Base-by-base conservation (phyloP, 73 alveolate genomes). In the Stentor coeruleus region DNA sequence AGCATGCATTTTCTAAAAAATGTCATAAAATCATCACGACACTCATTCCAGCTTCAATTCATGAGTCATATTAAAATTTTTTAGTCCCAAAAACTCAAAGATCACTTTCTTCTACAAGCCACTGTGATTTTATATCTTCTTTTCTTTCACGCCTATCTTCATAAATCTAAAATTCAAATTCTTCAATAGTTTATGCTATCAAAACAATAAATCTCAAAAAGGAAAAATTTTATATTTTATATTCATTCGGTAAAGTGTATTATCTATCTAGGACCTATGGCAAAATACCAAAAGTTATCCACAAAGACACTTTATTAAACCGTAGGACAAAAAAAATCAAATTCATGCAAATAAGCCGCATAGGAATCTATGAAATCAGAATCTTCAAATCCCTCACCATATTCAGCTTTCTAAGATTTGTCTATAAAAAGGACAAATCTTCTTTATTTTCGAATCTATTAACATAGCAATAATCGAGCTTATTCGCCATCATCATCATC, bases 391-490 rank as follows among this genome's bases (percentile, higher is more conserved):
- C 59, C 59, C 57, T 35, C 26, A 84, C 84, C 74, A 77, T 88
- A 11, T 86, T 88, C 4, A 76, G 39, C 15, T 82, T 88, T 3
- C 35, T 76, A 3, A 80, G 81, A 31, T 88, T 84, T 37, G 84
- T 85, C 37, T 57, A 80, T 35, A 86, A 84, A 37, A 35, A 88
- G 15, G 59, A 42, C 4, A 57, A 57, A 49, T 84, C 37, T 66
- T 49, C 73, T 72, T 88, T 58, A 89, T 88, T 15, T 88, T 88
- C 40, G 94, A 88, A 37, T 84, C 73, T 39, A 82, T 77, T 30
- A 89, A 85, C 33, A 80, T 57, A 38, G 85, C 86, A 30, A 82
- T 88, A 4, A 76, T 88, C 3, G 90, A 88, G 30, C 83, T 33
- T 15, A 37, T 88, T 3, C 91, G 74, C 14, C 74, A 26, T 3